phyloP scores from a whole-genome alignment of 768 basidiomycete species.

The Naganishia randhawae region DNA sequence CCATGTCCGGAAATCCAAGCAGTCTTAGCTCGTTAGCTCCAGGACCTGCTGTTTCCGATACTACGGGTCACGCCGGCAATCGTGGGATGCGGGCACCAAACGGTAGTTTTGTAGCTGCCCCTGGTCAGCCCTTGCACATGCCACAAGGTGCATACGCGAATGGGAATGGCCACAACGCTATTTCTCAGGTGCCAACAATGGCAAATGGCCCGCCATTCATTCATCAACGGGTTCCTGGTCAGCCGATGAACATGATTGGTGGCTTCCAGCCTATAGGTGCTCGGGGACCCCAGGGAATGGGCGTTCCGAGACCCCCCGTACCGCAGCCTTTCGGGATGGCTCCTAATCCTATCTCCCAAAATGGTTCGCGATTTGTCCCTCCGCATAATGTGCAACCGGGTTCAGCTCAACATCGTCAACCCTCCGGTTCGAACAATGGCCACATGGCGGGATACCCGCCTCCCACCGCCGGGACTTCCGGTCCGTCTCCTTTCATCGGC shows the following conservation, averaged over 20 bases:
- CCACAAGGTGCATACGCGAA: too few relatives aligned
- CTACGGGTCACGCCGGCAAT: background rate
- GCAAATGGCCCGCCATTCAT: background rate
- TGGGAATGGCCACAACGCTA: background rate
- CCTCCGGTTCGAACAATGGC: background rate
- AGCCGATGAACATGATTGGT: background rate
- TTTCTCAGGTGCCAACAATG: background rate
- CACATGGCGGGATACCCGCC: background rate
- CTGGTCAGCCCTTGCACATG: background rate
- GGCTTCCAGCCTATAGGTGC: background rate
- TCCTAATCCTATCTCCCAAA: background rate
- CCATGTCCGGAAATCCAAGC: too few relatives aligned
- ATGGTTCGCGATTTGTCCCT: background rate
- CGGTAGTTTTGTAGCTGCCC: background rate
- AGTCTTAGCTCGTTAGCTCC: background rate
- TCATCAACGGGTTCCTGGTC: background rate
- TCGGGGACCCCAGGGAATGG: background rate
- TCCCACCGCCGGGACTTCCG: background rate
- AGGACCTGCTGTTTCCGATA: background rate
- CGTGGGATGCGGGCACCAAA: background rate
- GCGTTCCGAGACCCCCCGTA: background rate
- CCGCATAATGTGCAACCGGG: background rate
- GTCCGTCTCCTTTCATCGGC: slow-evolving; percentile 11
- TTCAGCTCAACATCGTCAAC: background rate
- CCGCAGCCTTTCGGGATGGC: background rate